phyloP scores from a whole-genome alignment of 208 protist genomes.

The Vickermania ingenoplastis region DNA sequence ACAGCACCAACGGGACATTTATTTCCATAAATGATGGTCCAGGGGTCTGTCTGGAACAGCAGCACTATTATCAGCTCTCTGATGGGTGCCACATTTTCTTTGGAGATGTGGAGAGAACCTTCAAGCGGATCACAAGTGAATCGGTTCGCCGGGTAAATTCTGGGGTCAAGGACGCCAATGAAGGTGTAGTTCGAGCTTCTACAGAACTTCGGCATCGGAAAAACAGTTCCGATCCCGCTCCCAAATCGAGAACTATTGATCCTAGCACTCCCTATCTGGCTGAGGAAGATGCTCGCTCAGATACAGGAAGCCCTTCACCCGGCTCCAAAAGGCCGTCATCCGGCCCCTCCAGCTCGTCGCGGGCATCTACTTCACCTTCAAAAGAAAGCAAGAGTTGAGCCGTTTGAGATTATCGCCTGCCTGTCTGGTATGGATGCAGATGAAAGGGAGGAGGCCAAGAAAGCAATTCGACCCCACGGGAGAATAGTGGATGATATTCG shows the following conservation, averaged over 20 bases:
- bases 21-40: conserved; percentile 33
- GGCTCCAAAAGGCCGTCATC: background rate
- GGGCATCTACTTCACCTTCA: too few species aligned
- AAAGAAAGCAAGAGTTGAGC: too few species aligned
- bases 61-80: conserved; percentile 71
- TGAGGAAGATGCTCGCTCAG: background rate
- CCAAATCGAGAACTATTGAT: too few species aligned
- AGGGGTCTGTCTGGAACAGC: conserved; percentile 50
- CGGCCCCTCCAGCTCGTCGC: too few species aligned
- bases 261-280: background rate
- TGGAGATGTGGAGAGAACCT: conserved; percentile 56
- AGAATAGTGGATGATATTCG: conserved; percentile 39
- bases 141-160: background rate
- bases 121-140: conserved; percentile 3
- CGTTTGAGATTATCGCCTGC: conserved; percentile 37
- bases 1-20: conserved; percentile 83
- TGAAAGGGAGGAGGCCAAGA: conserved; percentile 19
- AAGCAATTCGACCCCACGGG: conserved; percentile 25
- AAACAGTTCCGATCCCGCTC: background rate
- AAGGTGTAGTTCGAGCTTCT: background rate
- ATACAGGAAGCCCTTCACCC: background rate
- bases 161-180: background rate
- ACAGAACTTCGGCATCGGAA: background rate
- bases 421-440: conserved; percentile 58
- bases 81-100: conserved; percentile 57